Evolutionary conservation across 371 early-diverging fungal species (phyloP), one percentile per base, ranked within the genome.

Genomic region (Actinomucor elegans): DNA sequence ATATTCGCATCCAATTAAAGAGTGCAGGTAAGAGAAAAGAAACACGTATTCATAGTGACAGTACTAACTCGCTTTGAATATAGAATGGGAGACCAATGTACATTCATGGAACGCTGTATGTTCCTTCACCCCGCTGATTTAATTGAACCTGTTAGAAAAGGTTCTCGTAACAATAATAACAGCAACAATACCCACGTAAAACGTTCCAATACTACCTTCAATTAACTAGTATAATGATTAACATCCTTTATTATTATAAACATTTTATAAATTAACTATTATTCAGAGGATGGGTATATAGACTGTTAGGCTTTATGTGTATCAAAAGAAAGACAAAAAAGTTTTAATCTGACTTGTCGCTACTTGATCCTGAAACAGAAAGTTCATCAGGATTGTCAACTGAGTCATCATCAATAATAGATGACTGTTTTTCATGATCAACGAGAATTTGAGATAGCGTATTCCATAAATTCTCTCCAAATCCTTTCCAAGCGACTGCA

Each of bases 401-500:
- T 12, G 42, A 11, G 11, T 23, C 17, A 41, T 41, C 21, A 20
- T 21, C 38, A 1, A 20, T 17, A 20, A 38, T 20, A 38, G 38
- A 3, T 17, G 38, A 26, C 6, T 46, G 34, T 21, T 18, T 33
- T 34, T 31, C 43, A 6, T 35, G 32, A 23, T 44, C 35, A 2
- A 18, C 6, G 5, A 46, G 14, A n/a, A 45, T 38, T 5, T 36
- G 26, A 6, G 34, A 54, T 9, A 59, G 21, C 24, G 34, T 32
- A 15, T 40, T 31, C 63, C 63, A 57, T 7, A 58, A 14, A 0
- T 26, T 27, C 12, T 65, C 52, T 8, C 67, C 74, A 43, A 86
- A 67, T 6, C 73, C 61, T 18, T 77, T 77, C 89, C 89, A 89
- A 10, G 86, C 75, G 24, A 87, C 54, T 21, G 81, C 58, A 0